Evolutionary conservation across 1,284 basidiomycete genomes (phyloP).

Genomic region (Xerocomus amazonicus): DNA sequence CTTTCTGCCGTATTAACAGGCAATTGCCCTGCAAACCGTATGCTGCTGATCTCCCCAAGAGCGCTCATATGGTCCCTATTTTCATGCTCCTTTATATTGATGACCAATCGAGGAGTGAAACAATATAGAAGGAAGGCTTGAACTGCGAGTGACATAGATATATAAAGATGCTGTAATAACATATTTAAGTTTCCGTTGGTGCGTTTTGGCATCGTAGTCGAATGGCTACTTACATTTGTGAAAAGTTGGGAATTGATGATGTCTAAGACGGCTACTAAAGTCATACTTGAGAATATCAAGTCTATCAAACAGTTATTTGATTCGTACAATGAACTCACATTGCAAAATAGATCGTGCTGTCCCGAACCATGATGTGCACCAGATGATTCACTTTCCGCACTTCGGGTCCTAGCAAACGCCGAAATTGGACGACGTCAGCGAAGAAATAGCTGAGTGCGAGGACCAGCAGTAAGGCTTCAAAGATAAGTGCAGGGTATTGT

Average conservation of each 20-base stretch:
- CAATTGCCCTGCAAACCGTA: neutral
- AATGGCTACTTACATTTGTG: constrained; percentile 3
- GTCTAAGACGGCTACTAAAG: constrained; percentile 1
- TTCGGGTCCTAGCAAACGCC: neutral
- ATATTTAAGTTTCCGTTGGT: neutral
- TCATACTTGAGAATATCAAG: constrained; percentile 1
- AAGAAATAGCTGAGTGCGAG: constrained; percentile 13
- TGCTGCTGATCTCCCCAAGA: neutral
- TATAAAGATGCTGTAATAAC: constrained; percentile 6
- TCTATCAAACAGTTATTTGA: neutral
- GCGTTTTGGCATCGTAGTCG: neutral
- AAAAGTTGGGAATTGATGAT: neutral
- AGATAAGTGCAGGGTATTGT: constrained; percentile 5
- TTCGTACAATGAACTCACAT: constrained; percentile 9
- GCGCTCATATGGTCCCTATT: constrained; percentile 11
- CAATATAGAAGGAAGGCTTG: constrained; percentile 19
- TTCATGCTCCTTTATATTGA: constrained; percentile 14
- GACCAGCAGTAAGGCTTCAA: constrained; percentile 15
- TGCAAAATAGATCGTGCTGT: constrained; percentile 19
- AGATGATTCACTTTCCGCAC: constrained; percentile 10
- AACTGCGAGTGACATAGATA: constrained; percentile 13
- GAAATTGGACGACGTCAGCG: constrained; percentile 1
- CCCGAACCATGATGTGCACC: constrained; percentile 13
- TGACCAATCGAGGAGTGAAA: constrained; percentile 18
- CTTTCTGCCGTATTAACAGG: neutral